These are phyloP conservation scores for Suillus decipiens DNA, from an alignment of 768 basidiomycete genomes.

Conservation along the genomic window DNA sequence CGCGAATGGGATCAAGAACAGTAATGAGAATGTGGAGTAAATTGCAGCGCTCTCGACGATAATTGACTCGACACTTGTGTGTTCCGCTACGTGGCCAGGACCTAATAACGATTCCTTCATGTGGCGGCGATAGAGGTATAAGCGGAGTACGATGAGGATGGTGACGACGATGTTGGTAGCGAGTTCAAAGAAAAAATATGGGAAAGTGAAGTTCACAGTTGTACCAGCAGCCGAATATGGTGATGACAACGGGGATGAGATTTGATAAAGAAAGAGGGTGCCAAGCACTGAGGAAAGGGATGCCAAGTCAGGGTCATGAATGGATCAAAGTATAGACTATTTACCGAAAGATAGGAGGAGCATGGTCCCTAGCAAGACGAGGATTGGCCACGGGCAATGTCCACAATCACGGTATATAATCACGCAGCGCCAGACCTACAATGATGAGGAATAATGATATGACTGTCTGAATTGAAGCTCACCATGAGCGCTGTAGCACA, in stretches of 20 bases:
- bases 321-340: neutral
- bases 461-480: neutral
- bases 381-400: conserved; percentile 15
- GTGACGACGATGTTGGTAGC: conserved; percentile 27
- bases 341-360: conserved; percentile 29
- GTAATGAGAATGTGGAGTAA: conserved; percentile 28
- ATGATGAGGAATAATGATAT: neutral
- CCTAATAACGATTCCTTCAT: conserved; percentile 20
- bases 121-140: conserved; percentile 28
- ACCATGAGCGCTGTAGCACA: conserved; percentile 29
- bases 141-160: conserved; percentile 26
- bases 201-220: conserved; percentile 26
- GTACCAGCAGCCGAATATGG: conserved; percentile 22
- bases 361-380: conserved; percentile 24
- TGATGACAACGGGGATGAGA: conserved; percentile 29
- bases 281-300: conserved; percentile 21
- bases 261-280: conserved; percentile 25
- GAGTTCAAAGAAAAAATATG: conserved; percentile 31
- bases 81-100: conserved; percentile 24
- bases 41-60: conserved; percentile 31
- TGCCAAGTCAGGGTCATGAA: neutral
- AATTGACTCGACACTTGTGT: conserved; percentile 29
- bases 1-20: conserved; percentile 31
- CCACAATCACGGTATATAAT: conserved; percentile 29
- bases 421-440: conserved; percentile 32